Evolutionary conservation across 768 basidiomycete genomes (phyloP), one percentile per base, ranked within the genome.

Genomic region (Tephrocybe rancida): DNA sequence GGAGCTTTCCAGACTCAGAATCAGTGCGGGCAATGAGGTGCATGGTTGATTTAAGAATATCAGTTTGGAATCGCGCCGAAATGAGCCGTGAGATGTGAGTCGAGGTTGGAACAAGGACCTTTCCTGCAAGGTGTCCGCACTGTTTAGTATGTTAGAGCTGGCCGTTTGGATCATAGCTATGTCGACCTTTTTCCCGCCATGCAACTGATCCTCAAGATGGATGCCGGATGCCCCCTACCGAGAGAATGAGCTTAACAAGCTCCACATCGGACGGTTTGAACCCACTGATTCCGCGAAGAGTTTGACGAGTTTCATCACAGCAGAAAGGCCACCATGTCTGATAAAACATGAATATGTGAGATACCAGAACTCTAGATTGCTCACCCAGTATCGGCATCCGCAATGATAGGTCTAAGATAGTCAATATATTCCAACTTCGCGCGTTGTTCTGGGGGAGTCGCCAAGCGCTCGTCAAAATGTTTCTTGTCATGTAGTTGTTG

Each of bases 401-500:
- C 95, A 59, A 98, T 88, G 60, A 98, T 95, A 24, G 95, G 95
- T 47, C 92, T 80, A 39, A 97, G 75, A 66, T 95, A 96, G 67
- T 96, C 94, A 35, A 92, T 74, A 64, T 88, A 90, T 43, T 87
- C 83, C 79, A 90, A 79, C 55, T 85, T 85, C 25, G 78, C 79
- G 45, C 90, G 79, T 55, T 82, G 78, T 58, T 87, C 87, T 4
- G 78, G 73, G 24, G 85, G 77, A 34, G 82, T 76, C 14, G 80
- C 76, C 71, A 92, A 76, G 27, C 93, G 84, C 61, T 92, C 92
- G 62, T 95, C 92, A 63, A 91, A 94, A 63, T 95, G 89, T 65
- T 95, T 96, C 72, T 85, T 87, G 74, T 97, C 94, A 65, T 97
- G 94, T 50, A 94, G 76, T 62, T 92, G 89, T 68, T 97, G 95